Conservation (phyloP, 1,139 yeast genomes). For the Yamadazyma sp. region DNA sequence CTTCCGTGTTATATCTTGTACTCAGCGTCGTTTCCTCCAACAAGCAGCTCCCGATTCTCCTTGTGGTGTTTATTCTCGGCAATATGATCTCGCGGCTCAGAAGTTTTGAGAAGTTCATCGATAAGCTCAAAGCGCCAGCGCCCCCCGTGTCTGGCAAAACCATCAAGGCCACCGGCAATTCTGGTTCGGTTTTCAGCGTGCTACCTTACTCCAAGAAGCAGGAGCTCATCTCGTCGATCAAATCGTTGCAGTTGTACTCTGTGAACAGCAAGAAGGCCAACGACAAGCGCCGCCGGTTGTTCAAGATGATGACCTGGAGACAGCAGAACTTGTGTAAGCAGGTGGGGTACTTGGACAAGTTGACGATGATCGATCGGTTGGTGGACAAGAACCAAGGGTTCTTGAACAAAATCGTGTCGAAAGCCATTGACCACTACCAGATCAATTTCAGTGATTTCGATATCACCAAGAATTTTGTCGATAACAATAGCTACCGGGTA, state of each 20-base stretch:
- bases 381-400: slow-evolving; percentile 47
- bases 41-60: slow-evolving; percentile 30
- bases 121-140: slow-evolving; percentile 6
- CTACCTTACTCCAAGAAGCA: slow-evolving; percentile 10
- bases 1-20: slow-evolving; percentile 12
- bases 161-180: slow-evolving; percentile 1
- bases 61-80: slow-evolving; percentile 29
- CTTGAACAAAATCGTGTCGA: slow-evolving; percentile 43
- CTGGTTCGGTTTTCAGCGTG: slow-evolving; percentile 6
- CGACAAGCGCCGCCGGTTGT: slow-evolving; percentile 45
- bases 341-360: slow-evolving; percentile 56
- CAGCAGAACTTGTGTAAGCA: slow-evolving; percentile 56
- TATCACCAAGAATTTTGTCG: slow-evolving; percentile 12
- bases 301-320: slow-evolving; percentile 51
- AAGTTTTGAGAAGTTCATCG: slow-evolving; percentile 9
- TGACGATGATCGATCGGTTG: slow-evolving; percentile 45
- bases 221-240: slow-evolving; percentile 51
- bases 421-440: slow-evolving; percentile 39
- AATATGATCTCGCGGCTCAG: slow-evolving; percentile 34
- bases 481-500: slow-evolving; percentile 47
- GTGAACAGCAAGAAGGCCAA: slow-evolving; percentile 40
- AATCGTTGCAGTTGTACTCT: slow-evolving; percentile 50
- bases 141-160: neutral
- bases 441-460: slow-evolving; percentile 42
- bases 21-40: slow-evolving; percentile 11